Base-by-base conservation (phyloP, 352 stramenopile species). In the Globisporangium uncinulatum region DNA sequence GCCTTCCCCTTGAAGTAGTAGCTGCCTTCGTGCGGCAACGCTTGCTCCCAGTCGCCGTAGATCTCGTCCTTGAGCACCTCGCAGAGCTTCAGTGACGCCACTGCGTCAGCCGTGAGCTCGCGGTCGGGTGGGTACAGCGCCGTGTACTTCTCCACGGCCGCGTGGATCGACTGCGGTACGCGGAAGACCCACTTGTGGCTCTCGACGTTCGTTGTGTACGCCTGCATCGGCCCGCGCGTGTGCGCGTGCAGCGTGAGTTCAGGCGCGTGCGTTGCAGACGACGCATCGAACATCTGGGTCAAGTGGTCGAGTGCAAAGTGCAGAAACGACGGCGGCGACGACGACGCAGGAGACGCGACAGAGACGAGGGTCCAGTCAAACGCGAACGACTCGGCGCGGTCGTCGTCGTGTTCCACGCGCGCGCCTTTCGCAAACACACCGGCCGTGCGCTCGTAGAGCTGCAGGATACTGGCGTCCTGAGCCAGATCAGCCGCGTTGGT, bases 1-100 rank as follows among this genome's bases (percentile, higher is more conserved):
- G 73, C 56, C 42, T 93, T 93, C 45, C 83, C 81, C 56, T 89
- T 91, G 59, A 93, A 93, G 69, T 93, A 93, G 63, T 93, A 93
- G 59, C 79, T 89, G 24, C 74, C 81, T 63, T 88, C 73, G 24
- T 68, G 63, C 7, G 77, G 78, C 42, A 91, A 54, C 8, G 69
- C 52, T 43, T 56, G 48, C 15, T 67, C 60, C 83, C 83, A 94
- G 34, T 87, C 66, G n/a, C 67, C 71, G 21, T 90, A 39, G 53
- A 92, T 88, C 66, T 92, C 79, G 34, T 88, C 70, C 0, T 56
- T 57, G 2, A 91, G 62, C 3, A 89, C 59, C 6, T 66, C 64
- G 34, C 61, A 79, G 14, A 87, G 62, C 24, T 72, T 64, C 11
- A 80, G 44, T 10, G 45, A 57, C 17, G 70, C 56, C 17, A 81